Base-by-base conservation (phyloP, 2,329 filamentous ascomycete species). In the Stemphylium beticola region DNA sequence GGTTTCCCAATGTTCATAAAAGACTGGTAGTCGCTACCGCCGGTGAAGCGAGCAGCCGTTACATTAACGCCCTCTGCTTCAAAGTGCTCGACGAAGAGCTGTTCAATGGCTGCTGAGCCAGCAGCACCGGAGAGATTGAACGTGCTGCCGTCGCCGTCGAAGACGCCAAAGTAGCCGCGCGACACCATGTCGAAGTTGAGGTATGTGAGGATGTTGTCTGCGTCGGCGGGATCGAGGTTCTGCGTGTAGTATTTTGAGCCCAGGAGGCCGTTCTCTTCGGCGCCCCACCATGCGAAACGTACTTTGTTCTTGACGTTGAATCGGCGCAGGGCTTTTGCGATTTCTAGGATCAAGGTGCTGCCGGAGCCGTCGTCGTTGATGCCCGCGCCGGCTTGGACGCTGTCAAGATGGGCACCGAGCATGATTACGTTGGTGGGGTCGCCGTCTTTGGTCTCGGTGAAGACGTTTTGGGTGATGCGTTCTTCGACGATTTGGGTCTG, bases 401-500 rank as follows among this genome's bases (percentile, higher is more conserved):
- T 71, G 60, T 77, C 74, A 38, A 72, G 62, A 62, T 78, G 75
- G 1, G 73, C 75, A 15, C 73, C 75, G 9, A 76, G 65, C 66
- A 74, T 71, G 55, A 77, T 68, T 38, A 75, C 67, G 45, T 75
- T 75, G 46, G 66, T 62, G 26, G 68, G 67, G 49, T 77, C 71
- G 9, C 75, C 75, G 11, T 66, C 67, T n/a, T 65, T 72, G 10
- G 74, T 76, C 52, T 76, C 70, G 8, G 74, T 74, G 56, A 78
- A 70, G 41, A 78, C 67, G 41, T 78, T 77, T 31, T 74, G 75
- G 58, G 82, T 85, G 4, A 79, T 81, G 14, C 78, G 75, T 55
- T 81, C 81, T 58, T 83, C 79, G 24, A 81, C 67, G 42, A 75
- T 65, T 58, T 79, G 78, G 1, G 76, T 79, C 48, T 79, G 77